Evolutionary conservation across 192 early-diverging fungal genomes (phyloP), one percentile per base, ranked within the genome.

Genomic region (Coemansia erecta): DNA sequence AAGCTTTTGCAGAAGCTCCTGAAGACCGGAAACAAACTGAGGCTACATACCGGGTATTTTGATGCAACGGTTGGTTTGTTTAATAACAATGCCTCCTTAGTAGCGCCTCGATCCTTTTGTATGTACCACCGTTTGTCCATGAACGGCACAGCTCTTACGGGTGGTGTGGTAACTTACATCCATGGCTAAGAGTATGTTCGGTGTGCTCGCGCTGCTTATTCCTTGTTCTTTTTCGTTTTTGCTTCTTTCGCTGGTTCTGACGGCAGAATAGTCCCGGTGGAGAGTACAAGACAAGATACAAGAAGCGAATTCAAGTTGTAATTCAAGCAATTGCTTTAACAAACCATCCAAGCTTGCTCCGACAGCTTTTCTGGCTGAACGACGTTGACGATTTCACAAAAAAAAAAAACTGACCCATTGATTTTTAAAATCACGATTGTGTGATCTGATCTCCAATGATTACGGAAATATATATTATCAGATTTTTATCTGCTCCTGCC

Each of bases 1-100:
- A 39, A 86, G 77, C 59, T 73, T 72, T 60, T 85, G 79, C 66
- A 88, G 59, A 45, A 83, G 72, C 23, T 76, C 72, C 55, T 84
- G 73, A 26, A 88, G 83, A 39, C 76, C 61, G 60, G 66, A 73
- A 59, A 80, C 58, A 73, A 83, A 86, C 70, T 86, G 73, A 39
- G 67, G 77, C 72, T 83, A 74, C 66, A 81, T 73, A 54, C 52
- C 52, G 14, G 2, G 9, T 10, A 48, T 6, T 44, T 46, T 10
- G 18, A 37, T 37, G 28, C 31, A 53, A 49, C 3, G 21, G 26
- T 11, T 1, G 5, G 1, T 11, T 28, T 22, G 17, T 31, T 43
- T 24, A 8, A 17, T 21, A 22, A 24, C 14, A 21, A n/a, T 45
- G 15, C 7, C 44, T 13, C 17, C 4, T 45, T 45, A 45, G 44